These are phyloP conservation scores for Bonia amplexicaulis DNA, from an alignment of 176 grass and related monocot species.

Conservation along the genomic window DNA sequence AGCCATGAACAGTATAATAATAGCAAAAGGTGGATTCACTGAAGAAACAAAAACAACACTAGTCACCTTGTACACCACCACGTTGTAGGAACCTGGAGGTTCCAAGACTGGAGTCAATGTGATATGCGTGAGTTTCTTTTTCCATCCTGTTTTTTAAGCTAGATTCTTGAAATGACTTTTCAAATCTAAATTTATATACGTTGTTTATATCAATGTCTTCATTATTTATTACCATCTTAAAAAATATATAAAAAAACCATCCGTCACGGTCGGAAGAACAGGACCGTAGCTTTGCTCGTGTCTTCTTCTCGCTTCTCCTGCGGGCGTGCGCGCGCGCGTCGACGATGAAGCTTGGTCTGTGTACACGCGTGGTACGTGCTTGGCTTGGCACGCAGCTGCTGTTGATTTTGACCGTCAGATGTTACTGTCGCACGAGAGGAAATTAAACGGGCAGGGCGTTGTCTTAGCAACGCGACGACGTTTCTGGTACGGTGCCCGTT, in stretches of 20 bases:
- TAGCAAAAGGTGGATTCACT: neutral
- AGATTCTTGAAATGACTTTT: no score
- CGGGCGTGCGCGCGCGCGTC: neutral
- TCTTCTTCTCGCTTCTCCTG: neutral
- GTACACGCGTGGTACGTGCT: neutral
- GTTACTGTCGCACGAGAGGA: neutral
- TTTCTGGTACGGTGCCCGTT: neutral
- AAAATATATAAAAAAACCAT: no score
- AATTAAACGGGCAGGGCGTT: neutral
- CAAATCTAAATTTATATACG: no score
- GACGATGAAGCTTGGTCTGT: neutral
- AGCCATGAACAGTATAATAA: no score
- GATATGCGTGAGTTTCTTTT: rapidly evolving
- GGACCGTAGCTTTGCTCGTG: neutral
- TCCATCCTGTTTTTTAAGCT: no score
- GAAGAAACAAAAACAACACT: neutral
- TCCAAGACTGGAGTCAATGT: neutral
- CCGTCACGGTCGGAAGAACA: no score
- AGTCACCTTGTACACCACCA: no score
- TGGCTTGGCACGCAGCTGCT: neutral
- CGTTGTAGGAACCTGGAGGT: neutral
- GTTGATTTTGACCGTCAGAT: neutral
- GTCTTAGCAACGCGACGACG: neutral
- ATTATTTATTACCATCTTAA: no score
- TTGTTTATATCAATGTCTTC: rapidly evolving